Percentiles rank a stretch among this genome's conserved stretches.
These are phyloP conservation scores for Kurtzmaniella fragi DNA, from an alignment of 805 yeast genomes.

Conservation along the genomic window DNA sequence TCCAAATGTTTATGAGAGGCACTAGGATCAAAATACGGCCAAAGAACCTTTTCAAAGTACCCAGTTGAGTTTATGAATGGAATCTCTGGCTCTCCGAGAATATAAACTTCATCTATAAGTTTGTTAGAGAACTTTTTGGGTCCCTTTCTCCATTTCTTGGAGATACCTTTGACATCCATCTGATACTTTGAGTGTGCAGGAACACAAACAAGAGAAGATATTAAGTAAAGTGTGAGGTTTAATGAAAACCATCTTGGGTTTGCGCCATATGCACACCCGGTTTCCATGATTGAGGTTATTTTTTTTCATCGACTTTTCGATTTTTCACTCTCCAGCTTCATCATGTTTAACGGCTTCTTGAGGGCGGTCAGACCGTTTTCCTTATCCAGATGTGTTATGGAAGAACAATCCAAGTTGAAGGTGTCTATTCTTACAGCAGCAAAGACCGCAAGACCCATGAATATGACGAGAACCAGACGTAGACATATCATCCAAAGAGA, in stretches of 20 bases:
- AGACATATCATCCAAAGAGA: slow-evolving; percentile 35
- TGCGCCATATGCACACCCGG: too few relatives aligned
- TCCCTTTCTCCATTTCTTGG: slow-evolving; percentile 13
- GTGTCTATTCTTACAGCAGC: slow-evolving; percentile 4
- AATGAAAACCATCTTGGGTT: slow-evolving; percentile 1
- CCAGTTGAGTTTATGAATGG: slow-evolving; percentile 10
- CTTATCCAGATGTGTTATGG: slow-evolving; percentile 4
- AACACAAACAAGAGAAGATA: neutral
- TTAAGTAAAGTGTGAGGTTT: slow-evolving; percentile 6
- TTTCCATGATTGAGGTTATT: slow-evolving; percentile 2
- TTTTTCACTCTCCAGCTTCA: neutral
- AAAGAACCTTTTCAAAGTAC: slow-evolving; percentile 27
- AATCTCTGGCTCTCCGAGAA: slow-evolving; percentile 3
- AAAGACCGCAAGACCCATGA: slow-evolving; percentile 2
- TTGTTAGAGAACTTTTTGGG: slow-evolving; percentile 12
- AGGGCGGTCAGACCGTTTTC: slow-evolving; percentile 1
- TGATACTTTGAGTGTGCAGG: neutral
- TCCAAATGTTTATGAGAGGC: slow-evolving; percentile 37
- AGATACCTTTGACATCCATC: slow-evolving; percentile 1
- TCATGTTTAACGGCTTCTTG: neutral
- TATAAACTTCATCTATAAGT: slow-evolving; percentile 14
- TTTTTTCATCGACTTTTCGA: slow-evolving; percentile 3
- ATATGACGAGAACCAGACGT: slow-evolving; percentile 13
- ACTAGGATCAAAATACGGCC: slow-evolving; percentile 39
- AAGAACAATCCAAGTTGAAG: too few relatives aligned